Evolutionary conservation across 192 early-diverging fungal species (phyloP), one percentile per base, ranked within the genome.

Genomic region (Pilobolus umbonatus): DNA sequence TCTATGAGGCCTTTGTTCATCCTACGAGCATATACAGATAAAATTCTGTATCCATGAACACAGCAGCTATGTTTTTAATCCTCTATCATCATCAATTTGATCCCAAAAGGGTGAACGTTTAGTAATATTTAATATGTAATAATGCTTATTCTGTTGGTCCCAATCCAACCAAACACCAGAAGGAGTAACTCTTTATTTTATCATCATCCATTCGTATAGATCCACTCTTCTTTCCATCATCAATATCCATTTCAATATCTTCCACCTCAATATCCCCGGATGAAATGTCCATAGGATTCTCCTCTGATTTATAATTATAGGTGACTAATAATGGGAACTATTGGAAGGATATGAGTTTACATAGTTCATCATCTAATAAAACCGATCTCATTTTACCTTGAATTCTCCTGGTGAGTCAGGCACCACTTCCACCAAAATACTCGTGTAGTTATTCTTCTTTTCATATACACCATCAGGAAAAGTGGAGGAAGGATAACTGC

Each of bases 241-340:
- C 66, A 1, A 60, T 42, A 3, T 69, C 74, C 10, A 65, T 62
- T 8, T 43, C 63, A 35, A 60, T 65, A 30, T 68, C 72, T 14
- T 67, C 60, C 19, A 55, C 64, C 35, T 73, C 74, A 26, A 73
- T 68, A 3, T 72, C 64, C 22, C 61, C 68, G 6, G 58, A 72
- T 15, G 59, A 60, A 6, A 55, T 59, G 14, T 73, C 71, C 67
- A 69, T 52, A 25, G 60, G 45, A 38, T 71, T 68, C 49, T 68
- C 68, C 38, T 75, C 68, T 1, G 73, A 62, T 50, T 72, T 76
- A 56, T 72, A 78, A 6, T 73, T 72, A 47, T 76, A 81, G 5
- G 69, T 79, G 7, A 87, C 80, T 4, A 83, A 53, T 7, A 87
- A 68, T 21, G 85, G 83, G 43, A 87, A 83, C 85, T 86, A 67